Evolutionary conservation across 2,329 filamentous ascomycete species (phyloP), one percentile per base, ranked within the genome.

Genomic region (Penicillium olsonii): DNA sequence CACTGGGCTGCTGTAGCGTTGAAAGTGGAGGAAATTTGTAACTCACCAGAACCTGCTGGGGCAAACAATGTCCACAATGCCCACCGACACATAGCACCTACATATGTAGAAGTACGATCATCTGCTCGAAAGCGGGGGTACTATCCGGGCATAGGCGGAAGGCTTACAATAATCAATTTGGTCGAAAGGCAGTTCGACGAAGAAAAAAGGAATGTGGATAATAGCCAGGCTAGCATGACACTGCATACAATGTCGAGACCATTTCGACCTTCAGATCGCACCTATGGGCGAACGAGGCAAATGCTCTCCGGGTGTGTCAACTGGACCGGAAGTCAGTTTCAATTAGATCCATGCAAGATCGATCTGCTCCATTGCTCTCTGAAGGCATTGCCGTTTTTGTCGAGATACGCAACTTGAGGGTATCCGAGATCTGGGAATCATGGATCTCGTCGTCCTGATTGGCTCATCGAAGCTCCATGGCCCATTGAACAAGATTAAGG

Each of bases 401-500:
- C 47, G 26, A 45, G 9, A 22, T 40, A 18, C 47, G 38, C 39
- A 39, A 15, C 19, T n/a, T 33, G 22, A 41, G 11, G 7, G 42
- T 10, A 31, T 53, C 42, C 31, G 9, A 12, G 53, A 56, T 55
- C 42, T 44, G 26, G 39, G 19, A 38, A 49, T 50, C 31, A 27
- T 10, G 34, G 19, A 15, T 22, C 2, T 14, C 8, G 5, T 6
- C 1, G 9, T 3, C 14, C 19, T 41, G 29, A 57, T 60, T 60
- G 57, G 57, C 18, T 24, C 27, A 54, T 58, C 53, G 47, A 37
- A 9, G 11, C 34, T 48, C 39, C n/a, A 29, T 39, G 50, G 43
- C 50, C 48, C 51, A 48, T 53, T 40, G 33, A 50, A 53, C 44
- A 52, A 54, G 57, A 55, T 49, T 52, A 18, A 48, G 53, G 51